phyloP scores from a whole-genome alignment of 2,329 filamentous ascomycete genomes.

The Ceratocystiopsis minuta region DNA sequence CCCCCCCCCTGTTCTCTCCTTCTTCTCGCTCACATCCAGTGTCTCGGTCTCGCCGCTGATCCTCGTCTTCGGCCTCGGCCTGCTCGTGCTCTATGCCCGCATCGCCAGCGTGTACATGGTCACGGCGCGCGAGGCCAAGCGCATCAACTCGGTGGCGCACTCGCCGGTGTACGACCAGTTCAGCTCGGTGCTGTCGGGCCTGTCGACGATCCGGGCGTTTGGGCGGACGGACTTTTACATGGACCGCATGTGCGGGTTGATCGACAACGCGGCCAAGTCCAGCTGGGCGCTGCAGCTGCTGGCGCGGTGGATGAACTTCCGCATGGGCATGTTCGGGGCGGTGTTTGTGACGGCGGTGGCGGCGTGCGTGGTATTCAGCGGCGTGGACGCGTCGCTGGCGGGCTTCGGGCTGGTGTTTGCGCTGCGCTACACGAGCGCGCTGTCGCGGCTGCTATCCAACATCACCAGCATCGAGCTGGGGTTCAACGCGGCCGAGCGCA shows the following conservation, averaged over 20 bases:
- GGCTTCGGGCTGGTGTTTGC: constrained; percentile 24
- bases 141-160: constrained; percentile 23
- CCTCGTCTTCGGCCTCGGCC: constrained; percentile 18
- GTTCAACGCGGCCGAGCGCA: constrained; percentile 25
- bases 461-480: constrained; percentile 21
- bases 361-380: constrained; percentile 17
- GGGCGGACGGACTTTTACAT: constrained; percentile 19
- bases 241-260: constrained; percentile 16
- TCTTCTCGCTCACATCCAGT: constrained; percentile 6
- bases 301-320: constrained; percentile 20
- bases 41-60: constrained; percentile 18
- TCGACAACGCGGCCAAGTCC: constrained; percentile 17
- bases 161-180: constrained; percentile 26
- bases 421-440: constrained; percentile 17
- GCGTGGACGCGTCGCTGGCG: constrained; percentile 20
- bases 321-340: constrained; percentile 21
- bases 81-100: constrained; percentile 17
- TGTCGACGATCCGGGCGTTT: constrained; percentile 24
- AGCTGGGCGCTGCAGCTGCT: constrained; percentile 16
- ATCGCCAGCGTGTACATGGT: constrained; percentile 20
- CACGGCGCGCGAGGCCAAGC: constrained; percentile 21
- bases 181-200: constrained; percentile 20
- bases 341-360: constrained; percentile 21
- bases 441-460: constrained; percentile 18
- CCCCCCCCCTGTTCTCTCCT: neutral